Evolutionary conservation across 805 yeast species (phyloP), one percentile per base, ranked within the genome.

Genomic region (Saccharomycopsis olivae): DNA sequence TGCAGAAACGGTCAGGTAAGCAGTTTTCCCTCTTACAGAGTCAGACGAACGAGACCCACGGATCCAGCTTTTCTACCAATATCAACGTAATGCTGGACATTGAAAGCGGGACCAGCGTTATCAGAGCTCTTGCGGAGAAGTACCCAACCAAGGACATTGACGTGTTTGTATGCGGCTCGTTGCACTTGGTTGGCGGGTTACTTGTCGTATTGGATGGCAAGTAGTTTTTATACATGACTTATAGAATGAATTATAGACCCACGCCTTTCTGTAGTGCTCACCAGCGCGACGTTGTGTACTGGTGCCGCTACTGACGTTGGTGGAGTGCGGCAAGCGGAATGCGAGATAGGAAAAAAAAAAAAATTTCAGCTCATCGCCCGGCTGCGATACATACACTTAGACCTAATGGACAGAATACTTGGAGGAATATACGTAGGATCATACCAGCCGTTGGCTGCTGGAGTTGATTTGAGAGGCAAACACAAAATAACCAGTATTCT

Each of bases 171-270:
- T 82, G 94, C 44, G 99, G 99, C 1, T 87, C 96, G 4, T 65
- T 92, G 48, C 96, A 89, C 56, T 64, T 94, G 42, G 95, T 92
- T 9, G 99, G 99, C 14, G 98, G 97, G 0, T 71, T 92, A 42
- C 60, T 92, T 29, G 87, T 86, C 2, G 96, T 88, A 4, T 61
- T 86, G 32, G 96, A 36, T 19, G 32, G 31, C 11, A 10, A 28
- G 30, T 28, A 23, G 25, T 23, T 23, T 23, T n/a, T n/a, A n/a
- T n/a, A n/a, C n/a, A n/a, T n/a, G n/a, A n/a, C n/a, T n/a, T n/a
- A n/a, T n/a, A n/a, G n/a, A n/a, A n/a, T n/a, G n/a, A n/a, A n/a
- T n/a, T n/a, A n/a, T n/a, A n/a, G n/a, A n/a, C n/a, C n/a, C n/a
- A n/a, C n/a, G n/a, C n/a, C n/a, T n/a, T n/a, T n/a, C n/a, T n/a